A percentile compares a stretch with the other conserved stretches of the same genome.
Conservation (phyloP, 1,284 basidiomycete genomes). For the Somion occarium region DNA sequence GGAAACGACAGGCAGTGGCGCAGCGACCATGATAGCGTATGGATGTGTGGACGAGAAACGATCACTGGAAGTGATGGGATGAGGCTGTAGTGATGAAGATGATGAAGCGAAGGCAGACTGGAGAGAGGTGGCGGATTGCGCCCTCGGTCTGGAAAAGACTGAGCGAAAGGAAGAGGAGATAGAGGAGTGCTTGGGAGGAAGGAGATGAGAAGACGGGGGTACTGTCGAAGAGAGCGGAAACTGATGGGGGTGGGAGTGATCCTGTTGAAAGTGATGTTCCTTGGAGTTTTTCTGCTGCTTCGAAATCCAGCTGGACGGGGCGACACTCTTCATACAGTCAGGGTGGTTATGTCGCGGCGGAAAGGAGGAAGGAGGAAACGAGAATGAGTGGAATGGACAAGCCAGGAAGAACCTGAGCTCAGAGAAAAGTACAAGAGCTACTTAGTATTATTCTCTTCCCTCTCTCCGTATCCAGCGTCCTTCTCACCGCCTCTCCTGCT, state of each 20-base stretch:
- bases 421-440: too few relatives aligned
- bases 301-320: not conserved
- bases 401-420: too few relatives aligned
- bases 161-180: conserved; percentile 34
- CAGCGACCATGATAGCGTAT: conserved; percentile 50
- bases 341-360: not conserved
- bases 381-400: too few relatives aligned
- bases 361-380: not conserved
- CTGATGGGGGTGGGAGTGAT: conserved; percentile 28
- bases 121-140: conserved; percentile 33
- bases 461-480: too few relatives aligned
- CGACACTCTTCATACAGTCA: not conserved
- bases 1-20: conserved; percentile 65
- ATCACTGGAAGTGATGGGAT: conserved; percentile 2
- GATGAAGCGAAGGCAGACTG: conserved; percentile 26
- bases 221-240: conserved; percentile 36
- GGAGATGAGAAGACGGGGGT: conserved; percentile 31
- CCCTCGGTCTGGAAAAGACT: conserved; percentile 31
- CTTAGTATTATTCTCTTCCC: too few relatives aligned
- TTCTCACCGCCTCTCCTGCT: too few relatives aligned
- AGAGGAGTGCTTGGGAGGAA: conserved; percentile 19
- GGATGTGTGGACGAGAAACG: conserved; percentile 34
- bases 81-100: conserved; percentile 15
- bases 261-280: conserved; percentile 16
- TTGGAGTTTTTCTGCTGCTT: not conserved